A percentile compares a stretch with the other conserved stretches of the same genome.
phyloP scores from a whole-genome alignment of 2,329 filamentous ascomycete genomes.

The Apiospora marii region DNA sequence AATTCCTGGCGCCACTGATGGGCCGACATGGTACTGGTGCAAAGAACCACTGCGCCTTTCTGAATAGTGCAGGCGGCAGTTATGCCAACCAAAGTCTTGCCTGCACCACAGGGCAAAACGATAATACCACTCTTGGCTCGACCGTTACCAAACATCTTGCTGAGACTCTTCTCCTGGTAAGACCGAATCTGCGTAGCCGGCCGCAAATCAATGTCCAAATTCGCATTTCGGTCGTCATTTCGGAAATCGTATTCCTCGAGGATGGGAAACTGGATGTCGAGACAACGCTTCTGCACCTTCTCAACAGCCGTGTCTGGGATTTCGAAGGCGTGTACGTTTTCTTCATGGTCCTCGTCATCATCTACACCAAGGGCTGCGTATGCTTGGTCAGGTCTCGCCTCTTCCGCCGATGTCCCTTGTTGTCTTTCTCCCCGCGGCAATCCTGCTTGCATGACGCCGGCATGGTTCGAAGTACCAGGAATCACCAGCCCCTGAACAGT shows the following conservation, averaged over 20 bases:
- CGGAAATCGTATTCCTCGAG: slow-evolving; percentile 98
- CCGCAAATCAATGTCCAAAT: slow-evolving; percentile 90
- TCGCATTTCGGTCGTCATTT: slow-evolving; percentile 88
- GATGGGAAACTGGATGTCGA: slow-evolving; percentile 85
- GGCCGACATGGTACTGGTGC: slow-evolving; percentile 97
- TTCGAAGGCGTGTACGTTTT: slow-evolving; percentile 92
- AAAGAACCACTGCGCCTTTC: slow-evolving; percentile 93
- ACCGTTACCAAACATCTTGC: slow-evolving; percentile 99
- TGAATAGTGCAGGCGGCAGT: slow-evolving; percentile 98
- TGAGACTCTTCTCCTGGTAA: slow-evolving; percentile 96
- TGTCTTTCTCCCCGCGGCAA: slow-evolving; percentile 50
- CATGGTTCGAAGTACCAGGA: slow-evolving; percentile 91
- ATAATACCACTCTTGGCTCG: slow-evolving; percentile 98
- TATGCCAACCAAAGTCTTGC: slow-evolving; percentile 97
- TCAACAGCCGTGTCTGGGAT: slow-evolving; percentile 85
- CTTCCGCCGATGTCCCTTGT: slow-evolving; percentile 52
- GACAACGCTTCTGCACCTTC: slow-evolving; percentile 86
- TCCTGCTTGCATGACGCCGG: slow-evolving; percentile 80
- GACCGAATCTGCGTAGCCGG: slow-evolving; percentile 88
- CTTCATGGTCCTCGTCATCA: slow-evolving; percentile 85
- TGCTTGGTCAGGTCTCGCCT: slow-evolving; percentile 70
- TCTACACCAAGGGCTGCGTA: slow-evolving; percentile 78
- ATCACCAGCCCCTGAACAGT: slow-evolving; percentile 90
- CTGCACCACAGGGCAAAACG: slow-evolving; percentile 93
- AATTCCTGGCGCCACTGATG: slow-evolving; percentile 98